Base-by-base conservation (phyloP, 23 red algal species). In the Gracilariopsis chorda region DNA sequence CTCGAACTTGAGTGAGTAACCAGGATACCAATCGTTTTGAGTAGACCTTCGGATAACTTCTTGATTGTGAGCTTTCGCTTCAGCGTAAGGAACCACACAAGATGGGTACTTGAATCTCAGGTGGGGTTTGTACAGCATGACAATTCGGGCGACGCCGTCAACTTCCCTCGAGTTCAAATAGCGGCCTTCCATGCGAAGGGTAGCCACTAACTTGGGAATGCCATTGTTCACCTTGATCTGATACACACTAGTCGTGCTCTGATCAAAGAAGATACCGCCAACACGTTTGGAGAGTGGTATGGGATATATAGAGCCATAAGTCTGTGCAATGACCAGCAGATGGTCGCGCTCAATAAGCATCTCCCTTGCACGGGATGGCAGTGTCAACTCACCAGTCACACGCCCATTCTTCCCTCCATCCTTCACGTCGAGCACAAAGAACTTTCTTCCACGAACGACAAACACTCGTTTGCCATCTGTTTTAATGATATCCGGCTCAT, bases 401-500 rank as follows among this genome's bases (percentile, higher is more conserved):
- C 48, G 40, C 0, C 77, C 88, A 43, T 41, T 24, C 8, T 29
- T 44, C 1, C 88, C 88, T 14, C 71, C 88, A 25, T 19, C n/a
- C 1, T 20, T 14, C 4, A 84, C 76, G 10, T 35, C 41, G 13
- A 92, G 51, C 32, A 83, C 77, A 47, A 64, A 77, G 40, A 92
- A 77, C 19, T 71, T 82, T 23, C 20, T 74, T 20, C 88, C 88
- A 10, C 77, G 67, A 40, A 92, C 28, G 63, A 61, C 53, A 44
- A 83, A 92, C 6, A 92, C 78, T 19, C 63, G 45, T 11, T 24
- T 51, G 7, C 88, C 77, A 47, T 92, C 88, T 23, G 88, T 92
- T 48, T 92, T 92, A 20, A 92, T 77, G 23, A 92, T 92, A 42
- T 92, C 88, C 12, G 88, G 76, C 41, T 82, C 88, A 82, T 80